Evolutionary conservation across 2,329 filamentous ascomycete genomes (phyloP).

Genomic region (Colletotrichum falcatum): DNA sequence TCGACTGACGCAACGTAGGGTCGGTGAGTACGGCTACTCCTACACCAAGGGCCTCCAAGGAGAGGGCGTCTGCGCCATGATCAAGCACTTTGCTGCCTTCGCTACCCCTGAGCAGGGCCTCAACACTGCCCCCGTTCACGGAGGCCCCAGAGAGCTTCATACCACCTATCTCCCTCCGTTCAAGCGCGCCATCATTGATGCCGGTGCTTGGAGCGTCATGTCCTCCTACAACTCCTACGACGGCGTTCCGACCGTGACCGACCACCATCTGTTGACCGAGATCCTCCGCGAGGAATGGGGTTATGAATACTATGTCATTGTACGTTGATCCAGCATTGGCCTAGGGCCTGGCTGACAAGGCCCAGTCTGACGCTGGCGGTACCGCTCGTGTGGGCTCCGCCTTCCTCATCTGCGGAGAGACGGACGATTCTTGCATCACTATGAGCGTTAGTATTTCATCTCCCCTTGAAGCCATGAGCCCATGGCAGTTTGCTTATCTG

Average conservation of each 20-base stretch:
- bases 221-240: constrained; percentile 81
- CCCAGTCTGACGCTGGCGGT: constrained; percentile 70
- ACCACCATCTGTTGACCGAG: constrained; percentile 73
- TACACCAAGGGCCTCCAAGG: constrained; percentile 70
- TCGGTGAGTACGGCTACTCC: constrained; percentile 75
- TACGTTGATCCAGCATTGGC: constrained; percentile 2
- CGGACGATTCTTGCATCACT: constrained; percentile 75
- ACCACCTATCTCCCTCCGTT: constrained; percentile 71
- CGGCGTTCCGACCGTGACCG: constrained; percentile 74
- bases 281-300: constrained; percentile 80
- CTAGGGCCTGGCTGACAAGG: not conserved
- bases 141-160: constrained; percentile 65
- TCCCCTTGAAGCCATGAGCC: not conserved
- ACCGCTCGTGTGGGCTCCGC: constrained; percentile 74
- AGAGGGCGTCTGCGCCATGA: constrained; percentile 74
- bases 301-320: constrained; percentile 74
- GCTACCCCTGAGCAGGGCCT: constrained; percentile 78
- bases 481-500: constrained; percentile 17
- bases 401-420: constrained; percentile 72
- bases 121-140: constrained; percentile 72
- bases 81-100: constrained; percentile 82
- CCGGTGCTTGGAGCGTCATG: constrained; percentile 77
- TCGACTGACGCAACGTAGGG: constrained; percentile 45
- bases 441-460: constrained; percentile 57
- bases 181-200: constrained; percentile 78